phyloP scores from a whole-genome alignment of 1,139 yeast genomes.

The Protomyces gravidus region DNA sequence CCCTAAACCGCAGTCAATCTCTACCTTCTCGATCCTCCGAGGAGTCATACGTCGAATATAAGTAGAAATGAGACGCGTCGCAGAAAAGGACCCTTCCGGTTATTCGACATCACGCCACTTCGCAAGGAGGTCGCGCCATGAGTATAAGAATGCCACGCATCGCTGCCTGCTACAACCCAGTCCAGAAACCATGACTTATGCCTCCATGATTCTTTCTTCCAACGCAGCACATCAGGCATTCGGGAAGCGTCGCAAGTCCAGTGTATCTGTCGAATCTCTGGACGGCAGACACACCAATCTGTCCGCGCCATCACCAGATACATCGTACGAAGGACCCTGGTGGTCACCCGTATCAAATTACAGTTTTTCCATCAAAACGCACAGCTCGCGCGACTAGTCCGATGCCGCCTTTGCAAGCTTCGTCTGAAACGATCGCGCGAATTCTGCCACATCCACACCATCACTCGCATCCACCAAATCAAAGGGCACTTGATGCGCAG shows the following conservation, averaged over 20 bases:
- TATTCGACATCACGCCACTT: constrained; percentile 1
- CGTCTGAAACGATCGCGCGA: constrained; percentile 35
- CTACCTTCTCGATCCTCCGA: too few relatives aligned
- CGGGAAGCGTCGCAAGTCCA: not conserved
- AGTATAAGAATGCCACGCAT: too few relatives aligned
- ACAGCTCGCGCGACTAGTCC: not conserved
- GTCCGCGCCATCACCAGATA: too few relatives aligned
- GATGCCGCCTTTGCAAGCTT: constrained; percentile 31
- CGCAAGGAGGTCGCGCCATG: not conserved
- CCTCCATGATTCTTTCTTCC: not conserved
- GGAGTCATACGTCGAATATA: too few relatives aligned
- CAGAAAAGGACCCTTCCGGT: too few relatives aligned
- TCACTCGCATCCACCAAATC: constrained; percentile 80
- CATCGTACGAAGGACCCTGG: not conserved
- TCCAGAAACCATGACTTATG: not conserved
- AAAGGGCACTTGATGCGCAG: constrained; percentile 85
- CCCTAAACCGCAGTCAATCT: too few relatives aligned
- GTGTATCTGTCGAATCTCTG: not conserved
- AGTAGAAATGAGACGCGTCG: too few relatives aligned
- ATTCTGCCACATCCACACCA: constrained; percentile 35
- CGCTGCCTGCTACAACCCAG: too few relatives aligned
- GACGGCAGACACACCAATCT: too few relatives aligned
- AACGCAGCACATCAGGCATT: not conserved
- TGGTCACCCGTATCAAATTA: not conserved
- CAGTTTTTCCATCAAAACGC: not conserved